phyloP scores from a whole-genome alignment of 2,329 filamentous ascomycete species.

The Cytospora chrysosperma region DNA sequence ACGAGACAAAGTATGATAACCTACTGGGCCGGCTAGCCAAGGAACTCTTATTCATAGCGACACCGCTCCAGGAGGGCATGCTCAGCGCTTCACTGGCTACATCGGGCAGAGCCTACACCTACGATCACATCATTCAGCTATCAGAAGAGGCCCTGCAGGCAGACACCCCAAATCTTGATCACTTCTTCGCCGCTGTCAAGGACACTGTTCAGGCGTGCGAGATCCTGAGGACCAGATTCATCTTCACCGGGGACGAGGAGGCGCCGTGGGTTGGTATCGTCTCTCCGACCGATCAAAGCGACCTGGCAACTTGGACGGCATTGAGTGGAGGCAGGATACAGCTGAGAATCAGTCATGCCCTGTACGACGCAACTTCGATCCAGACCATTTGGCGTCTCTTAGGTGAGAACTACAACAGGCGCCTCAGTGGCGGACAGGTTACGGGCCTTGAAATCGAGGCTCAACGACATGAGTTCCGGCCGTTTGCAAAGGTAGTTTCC shows the following conservation, averaged over 20 bases:
- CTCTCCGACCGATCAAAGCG: conserved; percentile 26
- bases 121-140: conserved; percentile 28
- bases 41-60: conserved; percentile 29
- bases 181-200: conserved; percentile 26
- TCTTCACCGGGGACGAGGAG: conserved; percentile 26
- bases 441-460: neutral
- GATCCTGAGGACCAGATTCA: conserved; percentile 29
- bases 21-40: conserved; percentile 23
- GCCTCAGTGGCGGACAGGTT: neutral
- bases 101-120: conserved; percentile 27
- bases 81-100: conserved; percentile 29
- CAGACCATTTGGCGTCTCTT: conserved; percentile 26
- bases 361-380: conserved; percentile 29
- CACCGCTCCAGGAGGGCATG: conserved; percentile 31
- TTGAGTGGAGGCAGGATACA: conserved; percentile 18
- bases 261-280: conserved; percentile 30
- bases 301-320: conserved; percentile 25
- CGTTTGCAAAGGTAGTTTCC: conserved; percentile 9
- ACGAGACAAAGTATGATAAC: conserved; percentile 16
- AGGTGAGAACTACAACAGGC: conserved; percentile 22
- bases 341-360: conserved; percentile 28
- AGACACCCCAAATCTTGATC: conserved; percentile 23
- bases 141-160: conserved; percentile 19
- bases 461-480: conserved; percentile 6
- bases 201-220: conserved; percentile 29